Conservation (phyloP, 1,139 yeast species). For the Yamadazyma diospyri region DNA sequence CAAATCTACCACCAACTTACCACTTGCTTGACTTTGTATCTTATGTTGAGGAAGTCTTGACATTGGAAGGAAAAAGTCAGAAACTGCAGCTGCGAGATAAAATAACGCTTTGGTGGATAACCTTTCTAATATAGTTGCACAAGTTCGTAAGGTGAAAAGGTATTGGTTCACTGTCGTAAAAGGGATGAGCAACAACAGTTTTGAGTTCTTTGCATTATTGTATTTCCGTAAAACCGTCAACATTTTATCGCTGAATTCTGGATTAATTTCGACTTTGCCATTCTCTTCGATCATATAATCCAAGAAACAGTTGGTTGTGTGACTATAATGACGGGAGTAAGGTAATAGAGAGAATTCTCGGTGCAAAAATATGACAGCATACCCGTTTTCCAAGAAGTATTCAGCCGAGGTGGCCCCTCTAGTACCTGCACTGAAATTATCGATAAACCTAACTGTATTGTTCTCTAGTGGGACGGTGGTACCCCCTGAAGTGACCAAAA, state of each 20-base stretch:
- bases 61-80: slow-evolving; percentile 89
- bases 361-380: slow-evolving; percentile 89
- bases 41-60: slow-evolving; percentile 88
- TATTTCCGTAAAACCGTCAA: slow-evolving; percentile 64
- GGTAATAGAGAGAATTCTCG: slow-evolving; percentile 91
- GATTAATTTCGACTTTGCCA: slow-evolving; percentile 56
- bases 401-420: slow-evolving; percentile 97
- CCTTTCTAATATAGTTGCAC: slow-evolving; percentile 58
- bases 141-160: slow-evolving; percentile 70
- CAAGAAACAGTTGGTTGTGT: slow-evolving; percentile 78
- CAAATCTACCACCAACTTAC: slow-evolving; percentile 72
- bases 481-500: slow-evolving; percentile 93
- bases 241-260: slow-evolving; percentile 62
- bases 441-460: slow-evolving; percentile 94
- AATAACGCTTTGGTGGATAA: slow-evolving; percentile 61
- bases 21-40: slow-evolving; percentile 76
- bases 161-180: slow-evolving; percentile 96
- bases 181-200: slow-evolving; percentile 67
- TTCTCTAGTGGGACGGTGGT: slow-evolving; percentile 97
- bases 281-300: slow-evolving; percentile 69
- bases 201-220: slow-evolving; percentile 53
- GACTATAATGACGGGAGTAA: slow-evolving; percentile 83
- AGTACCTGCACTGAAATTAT: slow-evolving; percentile 96
- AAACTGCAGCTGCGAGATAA: slow-evolving; percentile 95
- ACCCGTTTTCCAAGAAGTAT: slow-evolving; percentile 77